These are phyloP conservation scores for Vigna radiata DNA, from an alignment of 306 rosid species.

Conservation along the genomic window DNA sequence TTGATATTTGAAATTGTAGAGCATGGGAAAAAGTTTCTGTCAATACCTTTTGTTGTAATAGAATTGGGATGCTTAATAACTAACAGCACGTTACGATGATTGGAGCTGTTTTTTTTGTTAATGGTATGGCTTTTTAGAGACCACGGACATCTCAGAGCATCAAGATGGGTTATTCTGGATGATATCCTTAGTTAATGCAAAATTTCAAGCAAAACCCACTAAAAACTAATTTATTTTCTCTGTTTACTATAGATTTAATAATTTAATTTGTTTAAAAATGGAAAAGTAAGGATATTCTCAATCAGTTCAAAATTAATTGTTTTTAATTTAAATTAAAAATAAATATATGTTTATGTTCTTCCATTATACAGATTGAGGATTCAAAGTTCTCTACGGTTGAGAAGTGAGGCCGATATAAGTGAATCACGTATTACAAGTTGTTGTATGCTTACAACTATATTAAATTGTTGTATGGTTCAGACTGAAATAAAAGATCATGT, in stretches of 20 bases:
- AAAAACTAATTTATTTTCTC: no score
- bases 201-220: no score
- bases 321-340: no score
- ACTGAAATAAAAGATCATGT: background rate
- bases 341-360: background rate
- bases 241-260: no score
- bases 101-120: background rate
- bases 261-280: no score
- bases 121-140: slow-evolving; percentile 3
- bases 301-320: no score
- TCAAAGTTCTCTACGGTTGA: background rate
- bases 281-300: no score
- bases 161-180: slow-evolving; percentile 2
- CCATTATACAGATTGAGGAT: background rate
- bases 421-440: slow-evolving; percentile 10
- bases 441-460: background rate
- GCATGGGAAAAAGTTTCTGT: background rate
- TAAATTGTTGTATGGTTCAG: slow-evolving; percentile 19
- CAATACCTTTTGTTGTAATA: background rate
- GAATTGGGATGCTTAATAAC: background rate
- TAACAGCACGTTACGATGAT: background rate
- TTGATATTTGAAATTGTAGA: slow-evolving; percentile 6
- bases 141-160: background rate
- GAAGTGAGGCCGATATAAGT: background rate
- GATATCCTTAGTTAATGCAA: no score